phyloP scores from a whole-genome alignment of 768 basidiomycete species.

The Lactarius deliciosus region DNA sequence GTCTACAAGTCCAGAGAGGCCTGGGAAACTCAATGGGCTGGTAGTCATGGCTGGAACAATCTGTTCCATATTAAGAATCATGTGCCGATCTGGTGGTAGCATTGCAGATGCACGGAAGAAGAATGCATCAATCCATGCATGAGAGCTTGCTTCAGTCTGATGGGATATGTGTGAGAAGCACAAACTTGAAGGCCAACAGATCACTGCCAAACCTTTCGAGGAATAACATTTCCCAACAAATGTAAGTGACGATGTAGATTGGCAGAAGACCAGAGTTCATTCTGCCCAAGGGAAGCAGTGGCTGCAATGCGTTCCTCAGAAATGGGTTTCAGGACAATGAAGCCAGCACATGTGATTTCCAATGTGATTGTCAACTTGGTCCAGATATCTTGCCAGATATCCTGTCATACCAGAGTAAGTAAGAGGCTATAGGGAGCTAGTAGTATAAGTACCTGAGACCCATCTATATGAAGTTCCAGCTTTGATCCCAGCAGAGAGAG shows the following conservation, averaged over 20 bases:
- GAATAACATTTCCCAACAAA: slow-evolving; percentile 3
- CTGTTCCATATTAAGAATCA: slow-evolving; percentile 1
- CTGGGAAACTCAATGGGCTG: not conserved
- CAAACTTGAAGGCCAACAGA: not conserved
- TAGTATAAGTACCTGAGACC: slow-evolving; percentile 6
- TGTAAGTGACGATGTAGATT: slow-evolving; percentile 3
- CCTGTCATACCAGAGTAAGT: not conserved
- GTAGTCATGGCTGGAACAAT: slow-evolving; percentile 2
- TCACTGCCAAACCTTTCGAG: not conserved
- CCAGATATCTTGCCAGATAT: not conserved
- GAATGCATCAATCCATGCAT: slow-evolving; percentile 4
- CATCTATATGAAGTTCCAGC: not conserved
- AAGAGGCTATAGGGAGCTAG: not conserved
- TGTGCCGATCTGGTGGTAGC: not conserved
- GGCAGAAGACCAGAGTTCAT: slow-evolving; percentile 4
- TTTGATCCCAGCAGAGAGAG: slow-evolving; percentile 7
- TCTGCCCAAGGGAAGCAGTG: slow-evolving; percentile 3
- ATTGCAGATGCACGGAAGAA: slow-evolving; percentile 9
- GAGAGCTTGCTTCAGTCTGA: not conserved
- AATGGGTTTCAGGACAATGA: slow-evolving; percentile 5
- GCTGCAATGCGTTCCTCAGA: not conserved
- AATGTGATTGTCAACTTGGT: not conserved
- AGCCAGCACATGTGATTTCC: not conserved
- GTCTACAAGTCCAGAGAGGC: slow-evolving; percentile 3
- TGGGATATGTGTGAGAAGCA: not conserved